These are phyloP conservation scores for Mucor mucedo DNA, from an alignment of 371 early-diverging fungal species.

Conservation along the genomic window DNA sequence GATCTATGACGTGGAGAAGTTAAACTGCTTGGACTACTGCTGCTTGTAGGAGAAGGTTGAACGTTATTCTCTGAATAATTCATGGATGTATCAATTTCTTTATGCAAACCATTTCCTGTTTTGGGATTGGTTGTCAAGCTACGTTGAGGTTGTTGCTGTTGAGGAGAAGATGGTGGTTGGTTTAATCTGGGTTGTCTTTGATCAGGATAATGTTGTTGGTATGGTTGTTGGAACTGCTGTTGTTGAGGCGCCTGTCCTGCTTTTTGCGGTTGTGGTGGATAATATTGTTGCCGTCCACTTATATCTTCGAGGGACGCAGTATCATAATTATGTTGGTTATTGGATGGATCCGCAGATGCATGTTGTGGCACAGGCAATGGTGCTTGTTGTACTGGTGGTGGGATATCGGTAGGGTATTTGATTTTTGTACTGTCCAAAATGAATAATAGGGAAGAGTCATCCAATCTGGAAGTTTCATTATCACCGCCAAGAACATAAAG, in stretches of 20 bases:
- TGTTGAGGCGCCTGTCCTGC: slow-evolving; percentile 7
- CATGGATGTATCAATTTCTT: slow-evolving; percentile 10
- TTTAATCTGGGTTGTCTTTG: background rate
- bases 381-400: slow-evolving; percentile 15
- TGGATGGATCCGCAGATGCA: slow-evolving; percentile 7
- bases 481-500: slow-evolving; percentile 74
- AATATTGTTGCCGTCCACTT: slow-evolving; percentile 11
- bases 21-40: slow-evolving; percentile 3
- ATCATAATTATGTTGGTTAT: slow-evolving; percentile 3
- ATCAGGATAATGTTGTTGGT: slow-evolving; percentile 7
- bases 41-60: slow-evolving; percentile 10
- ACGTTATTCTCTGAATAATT: slow-evolving; percentile 2
- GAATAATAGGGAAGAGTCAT: slow-evolving; percentile 58
- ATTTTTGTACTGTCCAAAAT: slow-evolving; percentile 78
- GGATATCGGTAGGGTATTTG: slow-evolving; percentile 65
- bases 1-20: slow-evolving; percentile 25
- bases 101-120: slow-evolving; percentile 2
- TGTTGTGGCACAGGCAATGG: slow-evolving; percentile 22
- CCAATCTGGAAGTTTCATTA: slow-evolving; percentile 50
- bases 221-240: background rate
- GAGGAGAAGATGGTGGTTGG: background rate
- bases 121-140: background rate
- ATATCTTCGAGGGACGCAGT: slow-evolving; percentile 3
- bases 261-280: slow-evolving; percentile 28
- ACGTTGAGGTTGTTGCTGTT: slow-evolving; percentile 9